These are phyloP conservation scores for Neurospora sp. DNA, from an alignment of 495 filamentous ascomycete genomes.

Conservation along the genomic window DNA sequence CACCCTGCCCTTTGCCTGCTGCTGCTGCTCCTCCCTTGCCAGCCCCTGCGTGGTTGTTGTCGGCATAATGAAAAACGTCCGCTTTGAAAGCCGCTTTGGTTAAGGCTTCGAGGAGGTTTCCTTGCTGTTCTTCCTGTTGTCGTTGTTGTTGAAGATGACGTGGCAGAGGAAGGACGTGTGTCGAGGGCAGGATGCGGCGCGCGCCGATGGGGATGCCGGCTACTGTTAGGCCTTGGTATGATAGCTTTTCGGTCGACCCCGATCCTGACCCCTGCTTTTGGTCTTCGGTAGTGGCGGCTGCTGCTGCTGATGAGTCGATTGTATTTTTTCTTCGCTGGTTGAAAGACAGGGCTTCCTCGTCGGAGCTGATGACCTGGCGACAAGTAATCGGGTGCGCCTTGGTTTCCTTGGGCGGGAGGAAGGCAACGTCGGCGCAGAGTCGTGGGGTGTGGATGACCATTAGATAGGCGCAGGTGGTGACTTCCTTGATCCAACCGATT, in stretches of 20 bases:
- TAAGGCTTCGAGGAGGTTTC: background rate
- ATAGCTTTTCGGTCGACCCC: constrained; percentile 2
- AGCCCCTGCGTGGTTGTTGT: background rate
- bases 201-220: constrained; percentile 31
- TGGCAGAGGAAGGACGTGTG: background rate
- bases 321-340: constrained; percentile 31
- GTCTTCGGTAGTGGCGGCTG: constrained; percentile 25
- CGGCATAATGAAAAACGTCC: background rate
- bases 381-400: constrained; percentile 72
- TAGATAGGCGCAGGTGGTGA: constrained; percentile 85
- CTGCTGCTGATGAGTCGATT: background rate
- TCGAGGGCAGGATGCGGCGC: background rate
- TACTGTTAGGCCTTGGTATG: constrained; percentile 11
- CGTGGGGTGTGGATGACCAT: constrained; percentile 93
- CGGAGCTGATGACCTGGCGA: constrained; percentile 50
- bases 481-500: constrained; percentile 92
- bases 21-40: constrained; percentile 3
- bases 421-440: constrained; percentile 86
- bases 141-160: background rate
- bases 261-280: constrained; percentile 27
- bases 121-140: background rate
- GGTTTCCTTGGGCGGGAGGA: constrained; percentile 74
- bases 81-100: background rate
- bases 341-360: constrained; percentile 47
- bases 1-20: background rate